A percentile compares a stretch with the other conserved stretches of the same genome.
phyloP scores from a whole-genome alignment of 352 stramenopile species.

The Plasmopara halstedii region DNA sequence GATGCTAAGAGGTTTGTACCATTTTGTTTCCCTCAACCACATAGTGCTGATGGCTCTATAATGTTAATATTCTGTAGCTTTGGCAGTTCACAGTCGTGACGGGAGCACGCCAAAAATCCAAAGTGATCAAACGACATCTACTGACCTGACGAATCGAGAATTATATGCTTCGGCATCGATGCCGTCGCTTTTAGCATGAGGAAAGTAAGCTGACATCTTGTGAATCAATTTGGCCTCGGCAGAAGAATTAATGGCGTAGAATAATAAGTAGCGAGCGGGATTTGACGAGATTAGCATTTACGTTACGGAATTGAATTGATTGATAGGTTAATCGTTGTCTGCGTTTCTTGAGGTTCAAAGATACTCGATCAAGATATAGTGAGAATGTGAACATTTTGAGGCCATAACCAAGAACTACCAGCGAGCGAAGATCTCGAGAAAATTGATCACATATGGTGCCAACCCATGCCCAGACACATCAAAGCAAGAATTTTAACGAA shows the following conservation, averaged over 20 bases:
- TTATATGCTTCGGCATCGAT: constrained; percentile 17
- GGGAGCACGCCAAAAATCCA: constrained; percentile 15
- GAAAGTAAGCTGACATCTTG: constrained; percentile 2
- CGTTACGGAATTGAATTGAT: too few relatives aligned
- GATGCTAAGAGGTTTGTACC: constrained; percentile 41
- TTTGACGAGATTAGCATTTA: neutral
- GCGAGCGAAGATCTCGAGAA: too few relatives aligned
- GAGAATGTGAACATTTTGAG: too few relatives aligned
- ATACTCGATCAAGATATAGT: too few relatives aligned
- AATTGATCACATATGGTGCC: too few relatives aligned
- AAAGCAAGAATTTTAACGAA: too few relatives aligned
- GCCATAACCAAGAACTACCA: too few relatives aligned
- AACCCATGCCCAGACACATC: too few relatives aligned
- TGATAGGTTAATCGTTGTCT: too few relatives aligned
- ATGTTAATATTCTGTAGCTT: constrained; percentile 15
- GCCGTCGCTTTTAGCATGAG: constrained; percentile 13
- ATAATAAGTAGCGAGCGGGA: neutral
- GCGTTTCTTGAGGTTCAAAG: too few relatives aligned
- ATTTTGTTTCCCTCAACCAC: neutral
- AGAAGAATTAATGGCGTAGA: constrained; percentile 5
- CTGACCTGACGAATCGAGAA: neutral
- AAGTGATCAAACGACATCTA: constrained; percentile 12
- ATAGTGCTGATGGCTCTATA: neutral
- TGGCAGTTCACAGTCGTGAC: constrained; percentile 53
- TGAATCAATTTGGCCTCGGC: neutral